Evolutionary conservation across 768 basidiomycete genomes (phyloP), one percentile per base, ranked within the genome.

Genomic region (Termitomyces titanicus): DNA sequence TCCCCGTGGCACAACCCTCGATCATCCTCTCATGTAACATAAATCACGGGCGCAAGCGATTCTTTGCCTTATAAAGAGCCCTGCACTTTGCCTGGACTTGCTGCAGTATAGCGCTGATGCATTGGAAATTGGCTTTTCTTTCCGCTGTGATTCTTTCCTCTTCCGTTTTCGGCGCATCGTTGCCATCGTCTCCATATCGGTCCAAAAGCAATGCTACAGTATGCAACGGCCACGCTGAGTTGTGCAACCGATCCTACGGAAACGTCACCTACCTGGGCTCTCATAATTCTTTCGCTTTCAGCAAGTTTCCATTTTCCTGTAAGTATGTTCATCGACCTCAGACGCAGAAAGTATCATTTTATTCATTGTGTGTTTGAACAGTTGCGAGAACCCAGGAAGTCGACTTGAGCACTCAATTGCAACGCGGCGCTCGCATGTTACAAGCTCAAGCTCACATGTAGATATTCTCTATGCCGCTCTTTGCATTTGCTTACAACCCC

Each of bases 161-260:
- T 2, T 20, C 3, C 12, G 31, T 22, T 10, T 4, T 51, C 6
- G 49, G 38, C 17, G 0, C 5, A 7, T 31, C 12, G 11, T 9
- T 42, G 13, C 39, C 39, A 29, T 20, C 10, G 27, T 18, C n/a
- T 31, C n/a, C 5, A 7, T 25, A 3, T 48, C 17, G 12, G 10
- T 11, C 6, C 10, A 29, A 33, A n/a, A 25, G 31, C 9, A 78
- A 75, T 53, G 74, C 77, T 6, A 74, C 72, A 0, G 72, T 80
- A 7, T 89, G 86, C 68, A 89, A 89, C 64, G 86, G 86, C 0
- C 79, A 79, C 45, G 72, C 84, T 0, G 84, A 86, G 59, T 70
- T 88, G 3, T 89, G 88, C 66, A 61, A 70, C 53, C 72, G 82
- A 27, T 68, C 69, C 31, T 89, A 87, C 63, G 79, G 74, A 37